Conservation (phyloP, 2,329 filamentous ascomycete species). For the Clarireedia monteithiana region DNA sequence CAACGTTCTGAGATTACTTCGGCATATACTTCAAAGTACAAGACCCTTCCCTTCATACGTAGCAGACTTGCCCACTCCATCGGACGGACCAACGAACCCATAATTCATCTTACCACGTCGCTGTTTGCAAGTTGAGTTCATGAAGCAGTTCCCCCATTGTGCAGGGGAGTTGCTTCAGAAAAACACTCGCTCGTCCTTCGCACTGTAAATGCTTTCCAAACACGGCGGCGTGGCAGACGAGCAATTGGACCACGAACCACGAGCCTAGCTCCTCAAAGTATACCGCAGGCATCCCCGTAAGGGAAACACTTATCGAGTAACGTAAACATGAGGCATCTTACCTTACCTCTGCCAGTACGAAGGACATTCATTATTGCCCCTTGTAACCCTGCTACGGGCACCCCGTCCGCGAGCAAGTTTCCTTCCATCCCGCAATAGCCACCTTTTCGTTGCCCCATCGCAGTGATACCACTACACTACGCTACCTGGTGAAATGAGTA, state of each 20-base stretch:
- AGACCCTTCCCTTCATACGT: background rate
- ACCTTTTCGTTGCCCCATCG: constrained; percentile 1
- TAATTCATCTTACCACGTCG: background rate
- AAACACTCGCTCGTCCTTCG: background rate
- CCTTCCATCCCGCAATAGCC: constrained; percentile 4
- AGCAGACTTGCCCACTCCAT: background rate
- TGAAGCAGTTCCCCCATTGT: background rate
- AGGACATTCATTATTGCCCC: background rate
- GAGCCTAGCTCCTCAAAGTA: background rate
- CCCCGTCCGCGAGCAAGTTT: background rate
- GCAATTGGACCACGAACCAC: background rate
- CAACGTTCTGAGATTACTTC: background rate
- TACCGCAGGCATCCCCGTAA: background rate
- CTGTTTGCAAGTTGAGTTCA: constrained; percentile 1
- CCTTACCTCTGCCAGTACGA: background rate
- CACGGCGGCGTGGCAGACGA: background rate
- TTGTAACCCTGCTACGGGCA: constrained; percentile 1
- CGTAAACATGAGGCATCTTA: background rate
- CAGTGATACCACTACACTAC: background rate
- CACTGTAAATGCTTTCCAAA: background rate
- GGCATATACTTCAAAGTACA: background rate
- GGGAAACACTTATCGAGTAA: background rate
- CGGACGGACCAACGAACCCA: background rate
- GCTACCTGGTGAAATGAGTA: constrained; percentile 5
- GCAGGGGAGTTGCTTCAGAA: background rate